Conservation (phyloP, 768 basidiomycete genomes). For the Kwoniella dendrophila region DNA sequence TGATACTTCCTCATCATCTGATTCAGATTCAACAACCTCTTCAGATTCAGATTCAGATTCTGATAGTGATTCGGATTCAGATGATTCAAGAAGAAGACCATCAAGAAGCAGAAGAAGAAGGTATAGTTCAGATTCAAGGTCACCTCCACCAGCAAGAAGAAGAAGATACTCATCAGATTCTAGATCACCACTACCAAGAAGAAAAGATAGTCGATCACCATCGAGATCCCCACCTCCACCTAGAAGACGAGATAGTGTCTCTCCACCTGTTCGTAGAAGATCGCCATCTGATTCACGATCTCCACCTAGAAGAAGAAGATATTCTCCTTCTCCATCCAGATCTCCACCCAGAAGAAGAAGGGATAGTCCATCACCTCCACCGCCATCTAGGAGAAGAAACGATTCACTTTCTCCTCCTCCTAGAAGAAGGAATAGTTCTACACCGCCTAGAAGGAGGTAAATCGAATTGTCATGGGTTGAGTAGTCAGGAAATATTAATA, state of each 20-base stretch:
- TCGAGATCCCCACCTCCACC: slow-evolving; percentile 17
- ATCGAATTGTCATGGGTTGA: too few relatives aligned
- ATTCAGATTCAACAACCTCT: slow-evolving; percentile 57
- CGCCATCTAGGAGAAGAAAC: slow-evolving; percentile 40
- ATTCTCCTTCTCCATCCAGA: slow-evolving; percentile 27
- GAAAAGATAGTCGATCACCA: not conserved
- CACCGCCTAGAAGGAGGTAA: slow-evolving; percentile 25
- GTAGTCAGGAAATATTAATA: too few relatives aligned
- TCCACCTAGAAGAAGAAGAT: slow-evolving; percentile 29
- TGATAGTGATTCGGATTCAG: slow-evolving; percentile 57
- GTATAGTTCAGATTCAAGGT: slow-evolving; percentile 14
- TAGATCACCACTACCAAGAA: slow-evolving; percentile 29
- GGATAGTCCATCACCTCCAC: slow-evolving; percentile 34
- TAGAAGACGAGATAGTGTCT: slow-evolving; percentile 15
- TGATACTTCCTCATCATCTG: slow-evolving; percentile 37
- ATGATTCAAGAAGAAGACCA: slow-evolving; percentile 53
- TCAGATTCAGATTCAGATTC: slow-evolving; percentile 57
- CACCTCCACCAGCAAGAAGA: slow-evolving; percentile 18
- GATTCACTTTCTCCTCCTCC: slow-evolving; percentile 26
- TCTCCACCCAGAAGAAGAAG: slow-evolving; percentile 26
- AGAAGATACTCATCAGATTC: slow-evolving; percentile 31
- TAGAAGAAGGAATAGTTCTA: slow-evolving; percentile 19
- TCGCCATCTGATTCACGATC: slow-evolving; percentile 1
- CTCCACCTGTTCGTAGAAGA: slow-evolving; percentile 2
- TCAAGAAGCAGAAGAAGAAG: slow-evolving; percentile 37